Evolutionary conservation across 768 basidiomycete genomes (phyloP).

Genomic region (Boletus vinaceobasis): DNA sequence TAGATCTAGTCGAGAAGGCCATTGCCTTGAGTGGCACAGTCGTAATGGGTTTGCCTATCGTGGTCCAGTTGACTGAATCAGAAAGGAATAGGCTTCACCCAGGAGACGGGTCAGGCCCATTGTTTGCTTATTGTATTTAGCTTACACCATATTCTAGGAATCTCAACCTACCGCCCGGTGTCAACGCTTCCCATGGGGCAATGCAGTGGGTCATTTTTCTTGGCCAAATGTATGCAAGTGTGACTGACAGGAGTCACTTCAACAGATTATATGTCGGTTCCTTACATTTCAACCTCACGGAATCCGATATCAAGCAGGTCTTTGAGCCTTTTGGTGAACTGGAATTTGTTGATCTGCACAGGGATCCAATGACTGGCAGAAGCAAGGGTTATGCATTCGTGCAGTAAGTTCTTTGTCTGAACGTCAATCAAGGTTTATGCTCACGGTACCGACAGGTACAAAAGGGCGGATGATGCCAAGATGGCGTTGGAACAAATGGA

Average conservation of each 20-base stretch:
- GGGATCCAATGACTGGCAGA: slow-evolving; percentile 89
- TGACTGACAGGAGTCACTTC: slow-evolving; percentile 6
- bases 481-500: slow-evolving; percentile 99
- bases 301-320: slow-evolving; percentile 97
- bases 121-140: slow-evolving; percentile 1
- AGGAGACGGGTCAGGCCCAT: slow-evolving; percentile 69
- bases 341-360: slow-evolving; percentile 97
- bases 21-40: slow-evolving; percentile 87
- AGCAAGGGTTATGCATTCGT: slow-evolving; percentile 99
- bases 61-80: slow-evolving; percentile 95
- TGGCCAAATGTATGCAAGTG: slow-evolving; percentile 11
- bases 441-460: slow-evolving; percentile 56
- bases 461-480: slow-evolving; percentile 87
- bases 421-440: background rate
- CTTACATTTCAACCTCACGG: slow-evolving; percentile 93
- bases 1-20: slow-evolving; percentile 90
- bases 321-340: slow-evolving; percentile 98
- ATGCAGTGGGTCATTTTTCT: slow-evolving; percentile 66
- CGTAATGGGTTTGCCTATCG: slow-evolving; percentile 97
- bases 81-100: slow-evolving; percentile 89
- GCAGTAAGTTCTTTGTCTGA: slow-evolving; percentile 57
- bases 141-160: slow-evolving; percentile 44
- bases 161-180: slow-evolving; percentile 80
- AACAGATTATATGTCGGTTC: slow-evolving; percentile 93
- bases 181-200: slow-evolving; percentile 73